Evolutionary conservation across 148 eudicot genomes (phyloP), one percentile per base, ranked within the genome.

Genomic region (Heliamphora exappendiculata): DNA sequence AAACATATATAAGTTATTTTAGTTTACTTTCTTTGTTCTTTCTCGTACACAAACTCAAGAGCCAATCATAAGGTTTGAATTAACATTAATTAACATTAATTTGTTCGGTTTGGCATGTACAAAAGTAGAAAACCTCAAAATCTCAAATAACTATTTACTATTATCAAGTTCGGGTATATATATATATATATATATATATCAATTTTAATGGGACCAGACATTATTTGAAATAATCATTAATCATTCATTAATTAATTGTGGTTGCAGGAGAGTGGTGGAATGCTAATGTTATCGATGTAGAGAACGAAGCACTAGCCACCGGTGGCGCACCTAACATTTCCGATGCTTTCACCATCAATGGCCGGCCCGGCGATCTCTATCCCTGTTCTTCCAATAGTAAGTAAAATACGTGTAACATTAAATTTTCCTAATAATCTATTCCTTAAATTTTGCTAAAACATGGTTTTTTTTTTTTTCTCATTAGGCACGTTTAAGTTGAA

Each of bases 251-350:
- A n/a, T n/a, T n/a, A 47, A 29, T 70, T 70, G 51, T 24, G 72
- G 42, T 74, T 76, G 75, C 79, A 91, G 97, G 93, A 20, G 93
- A 91, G 70, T 91, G 97, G 97, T 91, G 97, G 97, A 86, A 91
- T 77, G 83, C 84, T 19, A 84, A 88, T 76, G 86, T 85, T 9
- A 36, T 82, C 2, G 90, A 88, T 11, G 85, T 89, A 0, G 86
- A 79, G 42, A 69, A 79, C 9, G 26, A 80, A 59, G 89, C 76
- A 1, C 53, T 76, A 3, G 84, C 79, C 1, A 81, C 73, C 0
- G 93, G 93, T 0, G 87, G 44, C 12, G 83, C 86, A 1, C 91
- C 97, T 3, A 87, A 84, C 20, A 58, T 51, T 12, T 91, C 97
- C 1, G 83, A 89, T 65, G 90, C 93, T 26, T 88, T 44, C 73